Conservation (phyloP, 441 rosid species). For the Raphanus hybrid region DNA sequence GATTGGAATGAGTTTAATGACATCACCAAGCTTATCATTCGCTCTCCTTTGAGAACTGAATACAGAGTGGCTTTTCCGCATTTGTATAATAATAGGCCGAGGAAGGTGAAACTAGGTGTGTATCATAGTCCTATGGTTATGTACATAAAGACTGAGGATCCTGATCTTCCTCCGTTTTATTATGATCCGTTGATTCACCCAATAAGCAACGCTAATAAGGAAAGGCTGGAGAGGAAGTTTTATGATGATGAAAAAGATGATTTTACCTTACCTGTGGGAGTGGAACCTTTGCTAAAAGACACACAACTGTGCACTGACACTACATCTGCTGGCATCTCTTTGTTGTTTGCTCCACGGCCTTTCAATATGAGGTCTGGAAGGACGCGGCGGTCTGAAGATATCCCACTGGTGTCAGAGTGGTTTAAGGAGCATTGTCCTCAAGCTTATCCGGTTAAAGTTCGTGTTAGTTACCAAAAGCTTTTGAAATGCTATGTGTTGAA, state of each 20-base stretch:
- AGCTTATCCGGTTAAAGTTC: background rate
- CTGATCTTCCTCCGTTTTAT: background rate
- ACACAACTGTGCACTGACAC: background rate
- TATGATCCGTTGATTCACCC: constrained; percentile 2
- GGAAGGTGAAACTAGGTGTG: background rate
- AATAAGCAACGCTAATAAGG: background rate
- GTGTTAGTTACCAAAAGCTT: background rate
- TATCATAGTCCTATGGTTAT: background rate
- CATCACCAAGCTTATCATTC: background rate
- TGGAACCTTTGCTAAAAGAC: background rate
- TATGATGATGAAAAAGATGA: background rate
- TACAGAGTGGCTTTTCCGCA: background rate
- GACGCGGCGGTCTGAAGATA: background rate
- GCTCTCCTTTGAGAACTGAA: background rate
- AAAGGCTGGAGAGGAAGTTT: background rate
- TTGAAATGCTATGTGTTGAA: background rate
- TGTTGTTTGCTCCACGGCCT: constrained; percentile 2
- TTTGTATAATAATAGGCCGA: background rate
- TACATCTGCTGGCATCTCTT: background rate
- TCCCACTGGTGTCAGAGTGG: constrained; percentile 1
- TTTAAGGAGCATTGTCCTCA: constrained; percentile 6
- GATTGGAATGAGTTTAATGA: background rate
- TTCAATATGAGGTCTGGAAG: background rate
- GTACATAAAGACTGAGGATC: background rate
- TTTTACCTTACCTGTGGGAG: background rate